These are phyloP conservation scores for Cercophora sp. DNA, from an alignment of 495 filamentous ascomycete genomes.

Conservation along the genomic window DNA sequence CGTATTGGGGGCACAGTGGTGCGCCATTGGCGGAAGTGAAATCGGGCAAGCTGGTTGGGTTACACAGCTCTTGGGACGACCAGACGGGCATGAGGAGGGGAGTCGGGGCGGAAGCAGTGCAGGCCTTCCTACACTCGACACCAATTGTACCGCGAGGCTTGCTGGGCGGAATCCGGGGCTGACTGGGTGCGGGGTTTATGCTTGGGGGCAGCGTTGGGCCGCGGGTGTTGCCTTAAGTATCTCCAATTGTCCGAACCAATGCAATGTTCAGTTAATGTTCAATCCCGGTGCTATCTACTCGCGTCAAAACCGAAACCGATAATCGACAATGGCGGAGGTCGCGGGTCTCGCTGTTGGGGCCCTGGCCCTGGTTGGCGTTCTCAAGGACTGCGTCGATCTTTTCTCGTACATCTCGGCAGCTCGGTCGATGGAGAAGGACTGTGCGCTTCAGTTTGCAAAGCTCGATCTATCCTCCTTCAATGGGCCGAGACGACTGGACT, in stretches of 20 bases:
- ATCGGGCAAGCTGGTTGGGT: constrained; percentile 34
- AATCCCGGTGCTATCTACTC: no score
- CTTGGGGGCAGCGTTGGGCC: no score
- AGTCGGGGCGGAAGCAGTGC: constrained; percentile 34
- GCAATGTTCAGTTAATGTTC: no score
- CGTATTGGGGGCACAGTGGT: constrained; percentile 52
- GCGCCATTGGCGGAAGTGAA: constrained; percentile 35
- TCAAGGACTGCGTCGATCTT: background rate
- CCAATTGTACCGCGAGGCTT: no score
- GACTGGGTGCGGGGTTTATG: no score
- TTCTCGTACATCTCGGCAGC: background rate
- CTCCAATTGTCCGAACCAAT: no score
- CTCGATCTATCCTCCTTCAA: background rate
- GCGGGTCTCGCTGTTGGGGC: background rate
- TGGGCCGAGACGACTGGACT: background rate
- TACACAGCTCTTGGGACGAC: constrained; percentile 49
- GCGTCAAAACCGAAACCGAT: no score
- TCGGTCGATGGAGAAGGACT: background rate
- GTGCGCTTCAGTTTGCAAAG: background rate
- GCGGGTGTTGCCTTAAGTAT: no score
- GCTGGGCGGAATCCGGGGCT: no score
- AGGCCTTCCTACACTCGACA: constrained; percentile 32
- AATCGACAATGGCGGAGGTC: background rate
- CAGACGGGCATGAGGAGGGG: constrained; percentile 45
- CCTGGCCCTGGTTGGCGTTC: background rate